Evolutionary conservation across 2,329 filamentous ascomycete genomes (phyloP), one percentile per base, ranked within the genome.

Genomic region (Pseudogymnoascus sp.): DNA sequence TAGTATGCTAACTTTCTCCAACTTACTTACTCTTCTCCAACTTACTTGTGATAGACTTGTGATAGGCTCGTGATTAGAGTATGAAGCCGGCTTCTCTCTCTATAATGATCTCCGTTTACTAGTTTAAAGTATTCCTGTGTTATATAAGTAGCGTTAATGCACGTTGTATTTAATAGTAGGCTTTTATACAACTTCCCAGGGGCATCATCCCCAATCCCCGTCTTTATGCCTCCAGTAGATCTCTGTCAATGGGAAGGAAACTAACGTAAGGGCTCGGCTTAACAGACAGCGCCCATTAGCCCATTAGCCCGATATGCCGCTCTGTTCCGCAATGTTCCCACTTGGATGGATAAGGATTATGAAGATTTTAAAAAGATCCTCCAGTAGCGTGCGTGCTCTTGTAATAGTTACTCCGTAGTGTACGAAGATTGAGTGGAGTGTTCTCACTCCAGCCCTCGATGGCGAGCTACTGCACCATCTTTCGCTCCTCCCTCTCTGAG

Each of bases 401-500:
- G 21, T 21, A 21, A 21, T 21, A 21, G 21, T 21, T 21, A 21
- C 21, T 21, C 21, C 21, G 21, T 21, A 21, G 21, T 21, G 21
- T 21, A 21, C 21, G 21, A 21, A 21, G 21, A 21, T 21, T 21
- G 21, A 21, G 21, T 25, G 42, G 25, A 12, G 18, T 52, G 48
- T 55, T 55, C 48, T 55, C 48, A 55, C 48, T 15, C 48, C 27
- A 55, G 48, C n/a, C n/a, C 4, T 31, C 29, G 48, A 55, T 55
- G 48, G 29, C 48, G 48, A 55, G 48, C 48, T 55, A 55, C 48
- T 55, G 48, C 48, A 33, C 27, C 27, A 4, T 10, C 12, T 9
- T 33, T 33, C 9, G 48, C 48, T 55, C 48, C 48, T 55, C 48
- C 48, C 48, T 33, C 48, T 55, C 48, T 55, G n/a, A 55, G 48